These are phyloP conservation scores for Pythium biforme DNA, from an alignment of 352 stramenopile genomes.

Conservation along the genomic window DNA sequence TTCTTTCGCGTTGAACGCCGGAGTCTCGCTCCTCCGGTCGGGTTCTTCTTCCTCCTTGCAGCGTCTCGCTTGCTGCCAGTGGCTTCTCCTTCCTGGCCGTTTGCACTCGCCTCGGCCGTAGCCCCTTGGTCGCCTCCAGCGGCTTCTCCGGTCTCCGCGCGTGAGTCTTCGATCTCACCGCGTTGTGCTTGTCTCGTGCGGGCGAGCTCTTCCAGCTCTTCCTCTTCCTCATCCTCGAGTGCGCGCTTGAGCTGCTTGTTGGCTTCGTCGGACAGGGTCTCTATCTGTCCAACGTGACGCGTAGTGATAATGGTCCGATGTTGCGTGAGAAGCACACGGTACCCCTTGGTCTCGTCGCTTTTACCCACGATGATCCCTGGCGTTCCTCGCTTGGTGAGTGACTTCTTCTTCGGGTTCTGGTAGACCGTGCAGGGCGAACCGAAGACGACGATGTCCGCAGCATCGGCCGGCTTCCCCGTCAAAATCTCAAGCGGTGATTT, in stretches of 20 bases:
- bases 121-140: no score
- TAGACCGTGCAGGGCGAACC: constrained; percentile 23
- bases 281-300: constrained; percentile 14
- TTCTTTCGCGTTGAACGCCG: no score
- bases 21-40: no score
- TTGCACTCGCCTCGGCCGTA: no score
- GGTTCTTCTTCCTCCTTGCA: no score
- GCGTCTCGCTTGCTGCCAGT: no score
- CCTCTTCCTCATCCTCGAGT: no score
- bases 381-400: not conserved
- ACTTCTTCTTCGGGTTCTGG: constrained; percentile 17
- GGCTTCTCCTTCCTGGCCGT: no score
- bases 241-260: constrained; percentile 28
- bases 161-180: no score
- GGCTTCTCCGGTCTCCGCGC: no score
- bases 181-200: no score
- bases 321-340: constrained; percentile 14
- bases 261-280: constrained; percentile 10
- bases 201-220: constrained; percentile 14
- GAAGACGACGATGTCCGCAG: constrained; percentile 17
- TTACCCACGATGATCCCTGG: constrained; percentile 21
- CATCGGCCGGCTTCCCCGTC: not conserved
- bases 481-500: constrained; percentile 21
- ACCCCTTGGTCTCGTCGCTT: constrained; percentile 29
- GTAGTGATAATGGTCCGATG: constrained; percentile 18